A percentile compares a stretch with the other conserved stretches of the same genome.
Evolutionary conservation across 441 rosid genomes (phyloP).

Genomic region (Jatropha multifida): DNA sequence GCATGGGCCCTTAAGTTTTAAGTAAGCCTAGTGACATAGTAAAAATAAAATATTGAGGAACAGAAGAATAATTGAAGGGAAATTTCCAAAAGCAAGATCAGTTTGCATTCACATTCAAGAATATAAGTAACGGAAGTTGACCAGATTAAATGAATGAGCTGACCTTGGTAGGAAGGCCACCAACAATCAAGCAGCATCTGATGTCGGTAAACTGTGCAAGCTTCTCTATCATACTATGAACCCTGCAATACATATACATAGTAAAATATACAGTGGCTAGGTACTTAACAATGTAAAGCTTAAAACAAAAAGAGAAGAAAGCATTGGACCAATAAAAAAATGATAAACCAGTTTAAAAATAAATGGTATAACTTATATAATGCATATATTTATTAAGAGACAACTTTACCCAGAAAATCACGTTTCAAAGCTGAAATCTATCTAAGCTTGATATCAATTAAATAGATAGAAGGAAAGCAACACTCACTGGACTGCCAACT

Average conservation of each 20-base stretch:
- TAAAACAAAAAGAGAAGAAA: neutral
- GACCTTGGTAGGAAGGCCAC: slow-evolving; percentile 92
- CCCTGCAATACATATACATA: slow-evolving; percentile 46
- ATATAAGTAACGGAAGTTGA: neutral
- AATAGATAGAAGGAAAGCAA: neutral
- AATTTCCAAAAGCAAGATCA: neutral
- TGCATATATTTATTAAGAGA: neutral
- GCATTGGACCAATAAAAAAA: neutral
- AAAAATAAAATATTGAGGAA: neutral
- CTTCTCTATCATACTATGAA: slow-evolving; percentile 93
- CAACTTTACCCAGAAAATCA: neutral
- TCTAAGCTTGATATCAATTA: no score
- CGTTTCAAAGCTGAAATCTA: neutral
- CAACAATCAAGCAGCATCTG: slow-evolving; percentile 86
- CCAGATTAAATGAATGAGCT: slow-evolving; percentile 23
- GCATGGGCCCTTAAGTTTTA: neutral
- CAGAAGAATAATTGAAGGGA: neutral
- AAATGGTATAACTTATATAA: neutral
- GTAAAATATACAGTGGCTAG: neutral
- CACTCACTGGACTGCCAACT: slow-evolving; percentile 91
- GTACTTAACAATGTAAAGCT: neutral
- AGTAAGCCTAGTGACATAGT: neutral
- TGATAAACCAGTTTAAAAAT: neutral
- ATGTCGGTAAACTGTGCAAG: slow-evolving; percentile 86
- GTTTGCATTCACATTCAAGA: neutral